Conservation (phyloP, 805 yeast species). For the Cyberlindnera sargentensis region DNA sequence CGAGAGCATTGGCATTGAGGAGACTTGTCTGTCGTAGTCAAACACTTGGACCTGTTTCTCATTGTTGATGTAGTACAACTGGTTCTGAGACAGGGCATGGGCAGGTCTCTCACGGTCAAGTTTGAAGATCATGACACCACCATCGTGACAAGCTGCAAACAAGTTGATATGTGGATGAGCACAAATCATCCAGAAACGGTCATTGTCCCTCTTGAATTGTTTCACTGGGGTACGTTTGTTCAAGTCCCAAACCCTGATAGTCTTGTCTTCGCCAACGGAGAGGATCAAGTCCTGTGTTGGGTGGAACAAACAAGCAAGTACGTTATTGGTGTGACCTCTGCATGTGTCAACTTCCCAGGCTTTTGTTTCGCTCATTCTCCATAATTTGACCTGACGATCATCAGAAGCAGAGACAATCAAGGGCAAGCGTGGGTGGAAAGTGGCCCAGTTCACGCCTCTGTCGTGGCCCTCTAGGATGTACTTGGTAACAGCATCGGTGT, state of each 20-base stretch:
- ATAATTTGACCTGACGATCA: conserved; percentile 88
- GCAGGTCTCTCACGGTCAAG: conserved; percentile 97
- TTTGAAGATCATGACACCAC: conserved; percentile 97
- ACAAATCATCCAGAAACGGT: conserved; percentile 89
- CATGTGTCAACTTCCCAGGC: conserved; percentile 99
- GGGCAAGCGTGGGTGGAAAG: conserved; percentile 96
- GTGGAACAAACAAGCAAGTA: conserved; percentile 83
- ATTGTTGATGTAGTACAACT: conserved; percentile 65
- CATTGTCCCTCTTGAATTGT: conserved; percentile 89
- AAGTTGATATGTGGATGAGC: conserved; percentile 86
- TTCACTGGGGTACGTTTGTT: conserved; percentile 90
- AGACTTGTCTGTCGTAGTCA: conserved; percentile 57
- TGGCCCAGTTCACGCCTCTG: conserved; percentile 97
- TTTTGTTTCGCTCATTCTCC: conserved; percentile 96
- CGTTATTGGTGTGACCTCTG: conserved; percentile 95
- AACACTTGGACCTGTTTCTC: conserved; percentile 83
- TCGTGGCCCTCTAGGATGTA: conserved; percentile 97
- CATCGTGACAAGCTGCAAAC: conserved; percentile 94
- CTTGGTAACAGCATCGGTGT: conserved; percentile 89
- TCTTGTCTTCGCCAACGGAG: conserved; percentile 94
- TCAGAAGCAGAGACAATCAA: conserved; percentile 94
- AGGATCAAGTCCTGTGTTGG: conserved; percentile 88
- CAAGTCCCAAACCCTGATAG: conserved; percentile 94
- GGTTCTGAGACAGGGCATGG: conserved; percentile 63
- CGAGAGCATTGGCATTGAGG: conserved; percentile 72